These are phyloP conservation scores for Pouteria glomerata DNA, from an alignment of 148 eudicot species.

Conservation along the genomic window DNA sequence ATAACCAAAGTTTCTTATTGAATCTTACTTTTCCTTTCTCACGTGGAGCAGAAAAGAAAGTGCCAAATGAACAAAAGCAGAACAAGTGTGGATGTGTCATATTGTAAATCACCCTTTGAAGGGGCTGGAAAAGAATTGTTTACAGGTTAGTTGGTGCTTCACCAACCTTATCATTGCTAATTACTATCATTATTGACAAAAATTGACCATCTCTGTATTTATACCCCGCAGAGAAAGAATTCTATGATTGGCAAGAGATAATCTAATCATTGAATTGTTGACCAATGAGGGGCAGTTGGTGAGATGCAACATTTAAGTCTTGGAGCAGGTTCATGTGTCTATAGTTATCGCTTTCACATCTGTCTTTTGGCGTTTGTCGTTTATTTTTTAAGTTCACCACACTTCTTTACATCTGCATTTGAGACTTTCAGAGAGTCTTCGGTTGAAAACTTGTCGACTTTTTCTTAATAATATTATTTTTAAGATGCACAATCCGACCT, in stretches of 20 bases:
- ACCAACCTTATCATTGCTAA: neutral
- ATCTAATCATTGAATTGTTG: slow-evolving; percentile 6
- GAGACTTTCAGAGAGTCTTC: slow-evolving; percentile 1
- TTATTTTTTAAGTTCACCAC: neutral
- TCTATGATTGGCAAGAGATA: slow-evolving; percentile 13
- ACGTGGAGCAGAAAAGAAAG: slow-evolving; percentile 45
- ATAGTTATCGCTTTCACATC: slow-evolving; percentile 13
- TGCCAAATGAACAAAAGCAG: slow-evolving; percentile 23
- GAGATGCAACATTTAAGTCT: slow-evolving; percentile 7
- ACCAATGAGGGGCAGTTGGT: slow-evolving; percentile 13
- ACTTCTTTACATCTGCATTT: neutral
- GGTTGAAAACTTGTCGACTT: slow-evolving; percentile 2
- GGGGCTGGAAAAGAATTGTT: slow-evolving; percentile 7
- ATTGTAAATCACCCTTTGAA: slow-evolving; percentile 30
- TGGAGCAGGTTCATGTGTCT: slow-evolving; percentile 15
- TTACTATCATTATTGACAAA: slow-evolving; percentile 1
- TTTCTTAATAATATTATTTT: neutral
- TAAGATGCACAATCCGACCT: slow-evolving; percentile 11
- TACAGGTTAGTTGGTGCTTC: slow-evolving; percentile 15
- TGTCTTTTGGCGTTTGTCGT: slow-evolving; percentile 1
- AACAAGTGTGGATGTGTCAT: slow-evolving; percentile 48
- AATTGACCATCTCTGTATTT: neutral
- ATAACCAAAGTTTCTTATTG: neutral
- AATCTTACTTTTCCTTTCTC: slow-evolving; percentile 6
- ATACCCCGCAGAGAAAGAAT: slow-evolving; percentile 10